Percentiles rank a stretch among this genome's conserved stretches.
Conservation (phyloP, 202 grass and related monocot genomes). For the Setaria italica region DNA sequence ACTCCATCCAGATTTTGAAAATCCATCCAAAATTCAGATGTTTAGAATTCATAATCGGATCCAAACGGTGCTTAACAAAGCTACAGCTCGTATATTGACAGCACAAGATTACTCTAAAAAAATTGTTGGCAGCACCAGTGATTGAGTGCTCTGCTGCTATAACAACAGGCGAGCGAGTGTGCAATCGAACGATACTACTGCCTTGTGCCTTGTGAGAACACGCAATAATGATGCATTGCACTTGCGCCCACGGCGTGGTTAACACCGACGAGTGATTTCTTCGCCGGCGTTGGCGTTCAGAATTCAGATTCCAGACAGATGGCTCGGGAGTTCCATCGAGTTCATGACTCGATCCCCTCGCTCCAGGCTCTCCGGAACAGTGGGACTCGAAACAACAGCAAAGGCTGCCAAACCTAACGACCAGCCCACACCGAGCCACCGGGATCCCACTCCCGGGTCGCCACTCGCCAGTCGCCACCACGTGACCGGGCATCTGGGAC, state of each 20-base stretch:
- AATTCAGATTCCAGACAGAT: background rate
- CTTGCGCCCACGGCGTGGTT: background rate
- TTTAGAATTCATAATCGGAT: no score
- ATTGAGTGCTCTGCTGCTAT: no score
- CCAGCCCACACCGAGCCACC: background rate
- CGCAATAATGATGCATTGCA: background rate
- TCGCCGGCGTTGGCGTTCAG: background rate
- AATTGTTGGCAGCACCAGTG: no score
- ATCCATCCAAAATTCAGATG: no score
- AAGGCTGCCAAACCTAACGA: constrained; percentile 7
- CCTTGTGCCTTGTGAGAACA: no score
- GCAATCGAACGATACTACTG: no score
- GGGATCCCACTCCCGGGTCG: background rate
- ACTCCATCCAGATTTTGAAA: no score
- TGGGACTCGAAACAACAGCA: background rate
- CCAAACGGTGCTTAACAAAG: no score
- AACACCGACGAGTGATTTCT: background rate
- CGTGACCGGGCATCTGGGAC: background rate
- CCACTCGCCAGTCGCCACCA: no score
- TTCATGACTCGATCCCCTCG: background rate
- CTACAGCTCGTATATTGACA: no score
- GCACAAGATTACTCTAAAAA: no score
- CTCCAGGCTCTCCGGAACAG: background rate
- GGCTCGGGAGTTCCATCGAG: background rate
- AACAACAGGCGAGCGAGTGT: no score